Base-by-base conservation (phyloP, 1,284 basidiomycete genomes). In the Trametes hirsuta region DNA sequence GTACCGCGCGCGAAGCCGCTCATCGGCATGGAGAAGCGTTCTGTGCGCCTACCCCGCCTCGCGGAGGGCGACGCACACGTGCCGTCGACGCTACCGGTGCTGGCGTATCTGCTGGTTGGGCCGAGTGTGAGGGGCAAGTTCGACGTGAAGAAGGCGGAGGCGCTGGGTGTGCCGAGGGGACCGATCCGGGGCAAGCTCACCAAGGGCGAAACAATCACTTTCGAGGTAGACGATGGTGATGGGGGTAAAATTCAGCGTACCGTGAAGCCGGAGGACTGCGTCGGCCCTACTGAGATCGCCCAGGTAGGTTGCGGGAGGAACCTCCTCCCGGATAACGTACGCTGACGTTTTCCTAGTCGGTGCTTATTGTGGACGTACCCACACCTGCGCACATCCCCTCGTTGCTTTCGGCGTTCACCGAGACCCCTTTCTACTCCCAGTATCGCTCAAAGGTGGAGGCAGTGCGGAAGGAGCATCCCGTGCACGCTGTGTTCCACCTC, bases 81-180 rank as follows among this genome's bases (percentile, higher is more conserved):
- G 21, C 41, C 55, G 3, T 34, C 60, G 6, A 45, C 45, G 14
- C 47, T 63, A 21, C 61, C 64, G 34, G 60, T 58, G 21, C 42
- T 65, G 4, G 61, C 53, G 44, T 97, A 95, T 72, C 81, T 96
- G 24, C 74, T 90, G 44, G 81, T 93, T 49, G 93, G 94, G 0
- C 92, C 94, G 0, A 80, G 80, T 2, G 79, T 88, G 40, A 86
- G 94, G 3, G 95, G 95, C n/a, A 94, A 93, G 74, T 97, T 98
- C 70, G 85, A 97, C 64, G 85, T 76, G 0, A 75, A 76, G 58
- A 87, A 85, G 64, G 93, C 95, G 0, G 71, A 79, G 6, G 82
- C 77, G 36, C 78, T 95, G 0, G 88, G 90, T 9, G 78, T 98
- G 3, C 81, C 84, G 1, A 76, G 77, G 2, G 91, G 93, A 3